Base-by-base conservation (phyloP, 306 rosid species). In the Medicago lupulina region DNA sequence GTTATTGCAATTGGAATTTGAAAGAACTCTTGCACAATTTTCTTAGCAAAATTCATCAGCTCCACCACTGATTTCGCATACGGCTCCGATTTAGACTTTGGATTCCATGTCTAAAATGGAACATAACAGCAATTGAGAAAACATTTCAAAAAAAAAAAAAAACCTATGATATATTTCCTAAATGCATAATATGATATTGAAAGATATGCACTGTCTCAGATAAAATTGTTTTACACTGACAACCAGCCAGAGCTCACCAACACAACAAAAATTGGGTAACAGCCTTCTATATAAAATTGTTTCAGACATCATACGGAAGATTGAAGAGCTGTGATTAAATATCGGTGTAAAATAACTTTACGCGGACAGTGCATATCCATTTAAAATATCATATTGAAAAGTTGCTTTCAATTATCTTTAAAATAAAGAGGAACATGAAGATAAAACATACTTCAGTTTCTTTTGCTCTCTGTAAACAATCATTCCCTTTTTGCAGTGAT, bases 31-130 rank as follows among this genome's bases (percentile, higher is more conserved):
- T 88, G 85, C 80, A 89, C 88, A 40, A 70, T 74, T 80, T 76
- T 84, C 87, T 76, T 86, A 28, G 96, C 87, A 69, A 86, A 19
- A 58, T 55, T 87, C 71, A 89, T 83, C 25, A 95, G 71, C 89
- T 90, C 98, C 69, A 80, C 89, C 6, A 75, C 96, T 50, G 97
- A 90, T 73, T 86, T 90, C 3, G 95, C 96, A 69, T 85, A 86
- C 0, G 97, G 97, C 46, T 95, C 98, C 0, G 93, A 80, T 81
- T 92, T 95, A 16, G 97, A 92, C 85, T 88, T 95, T 21, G 98
- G 98, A 82, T 92, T 95, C 98, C 98, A 95, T 66, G 92, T 88
- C 98, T 94, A 73, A 80, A 70, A 67, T 28, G n/a, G 23, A 71
- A 72, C 39, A 28, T 8, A 19, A 69, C 38, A 34, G 38, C 6